Base-by-base conservation (phyloP, 257 asterid species). In the Nicotiana tabacum region DNA sequence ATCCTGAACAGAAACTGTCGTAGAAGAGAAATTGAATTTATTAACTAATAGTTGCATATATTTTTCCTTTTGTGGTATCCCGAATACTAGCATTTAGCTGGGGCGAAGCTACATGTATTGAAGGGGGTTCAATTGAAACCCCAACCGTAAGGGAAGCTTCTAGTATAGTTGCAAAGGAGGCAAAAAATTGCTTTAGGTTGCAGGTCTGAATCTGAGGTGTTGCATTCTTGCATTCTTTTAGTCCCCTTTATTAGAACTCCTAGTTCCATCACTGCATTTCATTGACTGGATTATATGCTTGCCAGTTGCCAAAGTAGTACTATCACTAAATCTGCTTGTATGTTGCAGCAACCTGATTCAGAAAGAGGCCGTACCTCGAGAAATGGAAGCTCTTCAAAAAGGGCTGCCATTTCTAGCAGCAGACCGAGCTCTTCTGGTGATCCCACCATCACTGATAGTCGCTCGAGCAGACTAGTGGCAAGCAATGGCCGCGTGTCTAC, bases 381-480 rank as follows among this genome's bases (percentile, higher is more conserved):
- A 83, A 92, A 89, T 24, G 93, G 94, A 53, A 90, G 90, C 87
- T 87, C 99, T 55, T 91, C 96, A 70, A 93, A 88, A 89, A 91
- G 97, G 88, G 92, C 85, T 76, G 89, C 90, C 66, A 61, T 90
- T 74, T 89, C 94, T 66, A 85, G 81, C 85, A 83, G 76, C 87
- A 84, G 88, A 55, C 93, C 92, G 29, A 83, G 86, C 87, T 87
- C 97, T 60, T 91, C 95, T 11, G 90, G 86, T 37, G 94, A 92
- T 70, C 89, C 84, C 62, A 77, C 84, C 92, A 48, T 83, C 94
- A 21, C 85, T 77, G 93, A 89, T 68, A 83, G 87, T 53, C 88
- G 91, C 10, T 83, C 90, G 21, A 85, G 85, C 57, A 60, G 72
- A 85, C 9, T 87, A 77, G 87, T 84, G 74, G 80, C 93, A 13